Evolutionary conservation across 768 basidiomycete genomes (phyloP), one percentile per base, ranked within the genome.

Genomic region (Podaxis sp.): DNA sequence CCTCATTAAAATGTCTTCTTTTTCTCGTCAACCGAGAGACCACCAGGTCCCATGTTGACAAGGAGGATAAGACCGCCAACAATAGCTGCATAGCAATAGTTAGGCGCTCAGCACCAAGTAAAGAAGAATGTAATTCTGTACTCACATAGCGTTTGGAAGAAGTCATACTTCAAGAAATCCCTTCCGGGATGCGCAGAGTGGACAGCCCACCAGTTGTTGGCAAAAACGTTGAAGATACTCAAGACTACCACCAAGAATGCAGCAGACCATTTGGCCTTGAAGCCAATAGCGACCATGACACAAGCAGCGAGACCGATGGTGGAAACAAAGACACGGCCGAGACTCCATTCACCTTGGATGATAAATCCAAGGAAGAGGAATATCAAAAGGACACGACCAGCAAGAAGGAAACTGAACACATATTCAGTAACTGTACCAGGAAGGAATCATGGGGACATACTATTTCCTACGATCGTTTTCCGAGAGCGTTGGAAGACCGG

Each of bases 131-230:
- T 33, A 61, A 55, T 15, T 13, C 56, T 38, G 49, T 13, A 79
- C 82, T 59, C 64, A 84, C 82, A 97, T 37, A 97, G 82, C 36
- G 95, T 98, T 77, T 98, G 95, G 91, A 97, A 98, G 80, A 99
- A 99, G 77, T 99, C 97, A 71, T 98, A 96, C 91, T 98, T 98
- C 71, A 98, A 85, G 88, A 98, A 99, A 73, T 99, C 97, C 25
- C 96, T 85, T 70, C 96, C 93, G 66, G 96, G 96, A 75, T 98
- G 97, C 49, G 88, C 86, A 50, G 88, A 85, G 74, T 94, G 89
- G 24, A 98, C 88, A 67, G 85, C 88, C 96, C 96, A 99, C 91
- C 93, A 99, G 77, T 98, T 97, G 82, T 99, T 99, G 75, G 91
- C 93, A 69, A 96, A 93, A 37, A 96, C 94, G 73, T 99, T 99